Evolutionary conservation across 2,329 filamentous ascomycete species (phyloP).

Genomic region (Dactylellina drechsleri): DNA sequence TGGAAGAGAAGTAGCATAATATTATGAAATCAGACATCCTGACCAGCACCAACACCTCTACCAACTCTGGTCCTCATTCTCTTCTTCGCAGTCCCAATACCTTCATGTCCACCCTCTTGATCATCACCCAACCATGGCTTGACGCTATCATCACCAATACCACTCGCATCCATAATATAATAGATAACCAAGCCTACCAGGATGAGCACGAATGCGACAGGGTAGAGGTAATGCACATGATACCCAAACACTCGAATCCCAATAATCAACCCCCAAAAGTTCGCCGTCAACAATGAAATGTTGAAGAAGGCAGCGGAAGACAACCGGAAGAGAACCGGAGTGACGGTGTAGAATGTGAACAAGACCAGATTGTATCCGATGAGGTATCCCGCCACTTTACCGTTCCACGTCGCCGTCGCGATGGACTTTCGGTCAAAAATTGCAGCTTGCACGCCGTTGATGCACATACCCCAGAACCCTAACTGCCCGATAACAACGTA

Average conservation of each 20-base stretch:
- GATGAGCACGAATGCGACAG: slow-evolving; percentile 93
- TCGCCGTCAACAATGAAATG: slow-evolving; percentile 89
- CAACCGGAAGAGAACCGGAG: slow-evolving; percentile 87
- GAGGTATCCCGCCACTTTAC: slow-evolving; percentile 79
- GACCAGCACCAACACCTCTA: slow-evolving; percentile 38
- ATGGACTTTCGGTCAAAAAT: slow-evolving; percentile 89
- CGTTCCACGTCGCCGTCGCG: slow-evolving; percentile 72
- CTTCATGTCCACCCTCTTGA: slow-evolving; percentile 82
- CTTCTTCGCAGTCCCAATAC: slow-evolving; percentile 84
- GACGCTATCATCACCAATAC: slow-evolving; percentile 71
- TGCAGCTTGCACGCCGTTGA: slow-evolving; percentile 88
- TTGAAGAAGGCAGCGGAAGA: slow-evolving; percentile 95
- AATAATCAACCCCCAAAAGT: slow-evolving; percentile 97
- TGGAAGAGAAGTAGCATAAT: background rate
- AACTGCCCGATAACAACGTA: slow-evolving; percentile 84
- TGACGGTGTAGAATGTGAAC: slow-evolving; percentile 84
- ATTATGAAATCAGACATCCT: background rate
- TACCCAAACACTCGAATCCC: slow-evolving; percentile 86
- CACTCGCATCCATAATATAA: slow-evolving; percentile 68
- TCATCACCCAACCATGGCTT: slow-evolving; percentile 94
- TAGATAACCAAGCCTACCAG: slow-evolving; percentile 78
- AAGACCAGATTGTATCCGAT: slow-evolving; percentile 89
- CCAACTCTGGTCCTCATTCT: slow-evolving; percentile 62
- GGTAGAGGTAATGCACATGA: slow-evolving; percentile 87
- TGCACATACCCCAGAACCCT: slow-evolving; percentile 84